Conservation (phyloP, 345 rosid species). For the Pelargonium nanum region DNA sequence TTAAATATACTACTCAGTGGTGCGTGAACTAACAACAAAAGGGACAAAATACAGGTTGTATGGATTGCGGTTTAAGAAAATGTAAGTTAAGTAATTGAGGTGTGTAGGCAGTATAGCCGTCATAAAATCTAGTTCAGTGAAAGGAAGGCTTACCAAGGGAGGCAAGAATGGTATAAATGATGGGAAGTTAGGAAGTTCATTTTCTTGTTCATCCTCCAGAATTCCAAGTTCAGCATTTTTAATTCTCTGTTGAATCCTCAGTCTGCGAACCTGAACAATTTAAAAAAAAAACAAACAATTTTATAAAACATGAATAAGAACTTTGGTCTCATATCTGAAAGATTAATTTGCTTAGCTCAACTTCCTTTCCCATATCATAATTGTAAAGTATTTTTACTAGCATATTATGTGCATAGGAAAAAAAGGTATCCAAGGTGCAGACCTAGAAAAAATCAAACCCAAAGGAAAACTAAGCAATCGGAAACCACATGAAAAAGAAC, state of each 20-base stretch:
- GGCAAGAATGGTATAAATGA: conserved; percentile 97
- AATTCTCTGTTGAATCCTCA: conserved; percentile 86
- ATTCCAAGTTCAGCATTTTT: conserved; percentile 67
- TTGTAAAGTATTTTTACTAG: too few relatives aligned
- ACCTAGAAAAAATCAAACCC: too few relatives aligned
- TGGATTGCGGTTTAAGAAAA: neutral
- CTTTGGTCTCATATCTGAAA: neutral
- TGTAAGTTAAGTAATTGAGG: neutral
- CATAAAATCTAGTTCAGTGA: neutral
- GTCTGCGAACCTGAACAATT: conserved; percentile 59
- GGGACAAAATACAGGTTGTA: neutral
- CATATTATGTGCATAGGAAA: too few relatives aligned
- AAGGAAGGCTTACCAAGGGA: conserved; percentile 55
- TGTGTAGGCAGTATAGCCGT: neutral
- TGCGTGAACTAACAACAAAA: neutral
- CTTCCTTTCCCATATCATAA: neutral
- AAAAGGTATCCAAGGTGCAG: too few relatives aligned
- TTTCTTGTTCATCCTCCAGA: conserved; percentile 42
- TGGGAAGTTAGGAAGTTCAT: conserved; percentile 82
- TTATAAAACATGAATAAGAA: neutral
- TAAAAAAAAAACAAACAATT: neutral
- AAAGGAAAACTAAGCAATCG: too few relatives aligned
- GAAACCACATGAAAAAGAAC: too few relatives aligned
- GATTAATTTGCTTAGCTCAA: neutral
- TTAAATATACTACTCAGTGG: neutral